A percentile compares a stretch with the other conserved stretches of the same genome.
Conservation (phyloP, 2,329 filamentous ascomycete genomes). For the Aspergillus spinulosporus region DNA sequence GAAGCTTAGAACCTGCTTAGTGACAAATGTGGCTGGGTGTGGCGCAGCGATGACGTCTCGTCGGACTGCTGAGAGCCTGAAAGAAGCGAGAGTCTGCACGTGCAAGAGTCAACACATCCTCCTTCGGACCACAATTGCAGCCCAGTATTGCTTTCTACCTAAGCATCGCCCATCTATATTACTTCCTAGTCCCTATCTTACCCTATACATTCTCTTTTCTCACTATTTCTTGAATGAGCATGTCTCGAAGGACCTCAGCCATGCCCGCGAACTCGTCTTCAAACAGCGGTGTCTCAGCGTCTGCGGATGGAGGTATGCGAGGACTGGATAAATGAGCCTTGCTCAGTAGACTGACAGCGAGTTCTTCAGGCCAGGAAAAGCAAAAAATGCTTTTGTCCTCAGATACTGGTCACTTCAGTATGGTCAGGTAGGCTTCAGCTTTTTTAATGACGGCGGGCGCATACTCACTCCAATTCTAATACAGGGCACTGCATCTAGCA, state of each 20-base stretch:
- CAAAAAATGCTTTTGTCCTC: conserved; percentile 51
- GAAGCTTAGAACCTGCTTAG: neutral
- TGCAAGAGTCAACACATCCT: conserved; percentile 37
- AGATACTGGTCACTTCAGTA: conserved; percentile 52
- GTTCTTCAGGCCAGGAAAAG: conserved; percentile 46
- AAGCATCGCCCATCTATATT: conserved; percentile 2
- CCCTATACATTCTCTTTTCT: neutral
- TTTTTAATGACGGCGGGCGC: neutral
- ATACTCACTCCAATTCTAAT: conserved; percentile 19
- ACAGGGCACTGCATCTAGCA: conserved; percentile 51
- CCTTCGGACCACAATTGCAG: conserved; percentile 26
- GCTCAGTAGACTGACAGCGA: conserved; percentile 15
- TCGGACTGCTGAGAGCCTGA: conserved; percentile 18
- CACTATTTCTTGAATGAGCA: conserved; percentile 27
- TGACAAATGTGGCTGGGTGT: conserved; percentile 17
- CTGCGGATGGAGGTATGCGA: conserved; percentile 37
- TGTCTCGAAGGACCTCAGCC: conserved; percentile 43
- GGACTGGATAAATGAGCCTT: conserved; percentile 9
- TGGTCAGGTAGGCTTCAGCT: conserved; percentile 43
- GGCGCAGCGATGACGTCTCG: conserved; percentile 41
- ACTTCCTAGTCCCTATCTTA: conserved; percentile 1
- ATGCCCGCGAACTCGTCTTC: conserved; percentile 35
- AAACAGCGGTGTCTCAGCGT: conserved; percentile 31
- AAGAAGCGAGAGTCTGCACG: conserved; percentile 28
- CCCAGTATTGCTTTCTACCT: conserved; percentile 17